Conservation (phyloP, 208 protist species). For the Wallacemonas sp. region DNA sequence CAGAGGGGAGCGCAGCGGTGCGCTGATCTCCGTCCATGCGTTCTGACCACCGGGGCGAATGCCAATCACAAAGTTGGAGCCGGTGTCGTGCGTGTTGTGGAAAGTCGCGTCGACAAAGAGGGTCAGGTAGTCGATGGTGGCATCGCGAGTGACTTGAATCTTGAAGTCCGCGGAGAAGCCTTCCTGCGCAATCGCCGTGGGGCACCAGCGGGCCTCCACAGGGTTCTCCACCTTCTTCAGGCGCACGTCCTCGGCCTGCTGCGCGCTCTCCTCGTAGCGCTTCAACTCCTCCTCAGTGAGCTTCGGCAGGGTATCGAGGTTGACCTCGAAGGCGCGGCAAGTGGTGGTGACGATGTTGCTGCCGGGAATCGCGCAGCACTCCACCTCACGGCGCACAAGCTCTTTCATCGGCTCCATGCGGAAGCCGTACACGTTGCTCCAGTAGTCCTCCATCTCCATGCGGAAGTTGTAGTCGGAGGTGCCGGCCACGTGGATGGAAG, state of each 20-base stretch:
- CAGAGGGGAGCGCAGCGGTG: constrained; percentile 61
- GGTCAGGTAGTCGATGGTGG: constrained; percentile 87
- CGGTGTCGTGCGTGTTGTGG: constrained; percentile 64
- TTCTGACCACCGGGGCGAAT: constrained; percentile 76
- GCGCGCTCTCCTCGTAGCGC: constrained; percentile 38
- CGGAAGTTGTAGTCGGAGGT: constrained; percentile 87
- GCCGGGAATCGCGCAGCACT: constrained; percentile 74
- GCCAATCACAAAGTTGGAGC: constrained; percentile 87
- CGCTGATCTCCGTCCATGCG: constrained; percentile 85
- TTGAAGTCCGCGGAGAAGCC: constrained; percentile 64
- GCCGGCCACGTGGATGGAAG: constrained; percentile 83
- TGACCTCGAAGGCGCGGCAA: constrained; percentile 59
- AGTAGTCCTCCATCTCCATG: constrained; percentile 87
- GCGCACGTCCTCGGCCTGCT: constrained; percentile 24
- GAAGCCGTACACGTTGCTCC: constrained; percentile 94
- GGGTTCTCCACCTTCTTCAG: constrained; percentile 51
- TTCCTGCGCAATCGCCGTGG: constrained; percentile 37
- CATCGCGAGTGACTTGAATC: constrained; percentile 44
- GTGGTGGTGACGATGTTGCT: constrained; percentile 75
- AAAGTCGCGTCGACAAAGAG: constrained; percentile 86
- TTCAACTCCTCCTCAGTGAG: constrained; percentile 43
- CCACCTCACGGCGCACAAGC: constrained; percentile 79
- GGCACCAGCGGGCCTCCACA: constrained; percentile 43
- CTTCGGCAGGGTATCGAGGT: constrained; percentile 48
- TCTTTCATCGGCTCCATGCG: constrained; percentile 90